Evolutionary conservation across 805 yeast genomes (phyloP).

Genomic region (Starmerella roubikii): DNA sequence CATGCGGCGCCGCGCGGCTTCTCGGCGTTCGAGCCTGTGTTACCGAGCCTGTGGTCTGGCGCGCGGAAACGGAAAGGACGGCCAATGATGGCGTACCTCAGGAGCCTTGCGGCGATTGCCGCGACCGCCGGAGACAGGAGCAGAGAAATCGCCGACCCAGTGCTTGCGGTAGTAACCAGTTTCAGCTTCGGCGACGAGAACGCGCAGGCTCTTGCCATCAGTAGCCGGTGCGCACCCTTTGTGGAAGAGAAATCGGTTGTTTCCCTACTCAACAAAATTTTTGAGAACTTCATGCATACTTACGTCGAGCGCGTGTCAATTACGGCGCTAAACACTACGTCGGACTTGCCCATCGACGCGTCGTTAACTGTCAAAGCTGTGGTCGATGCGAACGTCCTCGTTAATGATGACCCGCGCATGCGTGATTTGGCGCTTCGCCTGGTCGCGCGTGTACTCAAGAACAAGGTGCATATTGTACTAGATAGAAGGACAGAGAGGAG

Average conservation of each 20-base stretch:
- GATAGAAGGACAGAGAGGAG: constrained; percentile 47
- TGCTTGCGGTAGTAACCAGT: constrained; percentile 49
- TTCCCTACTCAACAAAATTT: constrained; percentile 40
- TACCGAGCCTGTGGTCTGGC: constrained; percentile 75
- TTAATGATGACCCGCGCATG: background rate
- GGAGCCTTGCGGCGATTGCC: constrained; percentile 63
- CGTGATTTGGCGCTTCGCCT: constrained; percentile 2
- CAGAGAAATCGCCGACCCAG: constrained; percentile 63
- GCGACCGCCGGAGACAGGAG: constrained; percentile 83
- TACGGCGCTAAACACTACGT: constrained; percentile 56
- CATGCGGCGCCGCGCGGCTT: constrained; percentile 79
- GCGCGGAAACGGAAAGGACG: constrained; percentile 64
- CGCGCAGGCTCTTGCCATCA: constrained; percentile 66
- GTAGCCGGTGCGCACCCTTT: constrained; percentile 52
- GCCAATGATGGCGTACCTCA: constrained; percentile 52
- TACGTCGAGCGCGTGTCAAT: constrained; percentile 27
- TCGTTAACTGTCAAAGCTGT: constrained; percentile 44
- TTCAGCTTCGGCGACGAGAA: constrained; percentile 68
- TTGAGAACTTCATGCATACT: constrained; percentile 25
- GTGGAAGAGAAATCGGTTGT: constrained; percentile 28
- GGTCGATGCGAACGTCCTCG: constrained; percentile 34
- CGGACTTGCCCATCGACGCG: constrained; percentile 53
- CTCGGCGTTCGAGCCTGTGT: constrained; percentile 61
- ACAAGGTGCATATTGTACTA: constrained; percentile 33
- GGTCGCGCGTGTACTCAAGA: background rate